Conservation (phyloP, 257 asterid species). For the Mentha longifolia region DNA sequence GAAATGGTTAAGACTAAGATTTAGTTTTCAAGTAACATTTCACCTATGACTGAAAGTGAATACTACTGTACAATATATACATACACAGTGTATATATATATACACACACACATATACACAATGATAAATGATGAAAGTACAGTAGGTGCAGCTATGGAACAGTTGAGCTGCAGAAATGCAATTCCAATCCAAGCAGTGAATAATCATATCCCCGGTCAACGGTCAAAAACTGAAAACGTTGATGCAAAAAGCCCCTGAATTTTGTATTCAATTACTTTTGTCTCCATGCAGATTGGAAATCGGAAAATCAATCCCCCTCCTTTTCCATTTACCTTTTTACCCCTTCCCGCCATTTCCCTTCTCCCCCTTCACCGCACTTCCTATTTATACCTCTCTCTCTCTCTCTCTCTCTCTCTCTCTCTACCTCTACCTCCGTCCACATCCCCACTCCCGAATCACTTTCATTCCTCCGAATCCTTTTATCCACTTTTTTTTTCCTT, state of each 20-base stretch:
- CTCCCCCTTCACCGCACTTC: neutral
- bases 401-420: neutral
- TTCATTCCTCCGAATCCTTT: neutral
- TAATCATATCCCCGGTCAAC: constrained; percentile 46
- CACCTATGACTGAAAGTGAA: no score
- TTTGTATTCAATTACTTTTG: constrained; percentile 34
- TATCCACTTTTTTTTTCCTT: neutral
- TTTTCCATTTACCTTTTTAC: constrained; percentile 23
- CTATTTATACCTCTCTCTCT: constrained; percentile 1
- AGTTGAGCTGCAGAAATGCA: neutral
- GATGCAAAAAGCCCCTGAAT: constrained; percentile 27
- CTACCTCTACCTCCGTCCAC: neutral
- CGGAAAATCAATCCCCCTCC: neutral
- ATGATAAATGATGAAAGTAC: neutral
- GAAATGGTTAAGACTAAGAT: no score
- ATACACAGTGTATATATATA: no score
- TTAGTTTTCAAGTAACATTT: no score
- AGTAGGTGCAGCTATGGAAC: constrained; percentile 1
- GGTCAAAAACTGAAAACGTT: constrained; percentile 59
- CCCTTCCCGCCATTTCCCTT: constrained; percentile 54
- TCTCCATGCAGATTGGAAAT: constrained; percentile 27
- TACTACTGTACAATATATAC: no score
- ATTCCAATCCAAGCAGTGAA: constrained; percentile 6
- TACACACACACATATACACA: neutral
- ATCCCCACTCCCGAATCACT: neutral